Evolutionary conservation across 306 rosid species (phyloP), one percentile per base, ranked within the genome.

Genomic region (Erythrophleum fordii): DNA sequence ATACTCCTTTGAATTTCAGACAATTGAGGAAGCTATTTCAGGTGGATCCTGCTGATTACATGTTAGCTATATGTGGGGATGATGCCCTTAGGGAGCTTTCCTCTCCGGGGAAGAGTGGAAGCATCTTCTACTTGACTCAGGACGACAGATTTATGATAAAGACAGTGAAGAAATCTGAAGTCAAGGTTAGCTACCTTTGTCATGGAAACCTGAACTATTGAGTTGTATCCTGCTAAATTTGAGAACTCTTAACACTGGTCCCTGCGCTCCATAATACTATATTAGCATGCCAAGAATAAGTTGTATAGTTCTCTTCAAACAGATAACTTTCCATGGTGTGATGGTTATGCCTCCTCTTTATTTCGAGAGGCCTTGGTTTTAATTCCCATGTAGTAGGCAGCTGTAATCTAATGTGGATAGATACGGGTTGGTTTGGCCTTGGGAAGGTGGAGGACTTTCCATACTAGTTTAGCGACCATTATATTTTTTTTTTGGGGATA

Each of bases 101-200:
- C 37, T 96, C 99, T 46, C 98, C 99, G 0, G 99, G 99, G 71
- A 93, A 96, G 85, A 96, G 99, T 9, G 98, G 99, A 59, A 92
- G 99, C 82, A 69, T 81, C 72, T 96, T 96, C 86, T 96, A 96
- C 89, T 81, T 96, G 77, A 96, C 99, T 10, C 99, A 96, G 77
- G 99, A 96, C 37, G 99, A 96, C 78, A 82, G 99, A 34, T 93
- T 96, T 74, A 93, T 96, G 97, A 93, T 96, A 55, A 96, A 96
- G 87, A 96, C 99, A 0, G 99, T 96, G 88, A 96, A 88, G 92
- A 96, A 96, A 82, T 92, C 92, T 6, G 99, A 96, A 90, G 98
- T 96, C 89, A 96, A 96, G 98, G 99, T 96, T 68, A 11, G 87
- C 72, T 74, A 73, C 81, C 68, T 45, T 39, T 55, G n/a, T 53